phyloP scores from a whole-genome alignment of 2,329 filamentous ascomycete genomes.

The Neofusicoccum ribis region DNA sequence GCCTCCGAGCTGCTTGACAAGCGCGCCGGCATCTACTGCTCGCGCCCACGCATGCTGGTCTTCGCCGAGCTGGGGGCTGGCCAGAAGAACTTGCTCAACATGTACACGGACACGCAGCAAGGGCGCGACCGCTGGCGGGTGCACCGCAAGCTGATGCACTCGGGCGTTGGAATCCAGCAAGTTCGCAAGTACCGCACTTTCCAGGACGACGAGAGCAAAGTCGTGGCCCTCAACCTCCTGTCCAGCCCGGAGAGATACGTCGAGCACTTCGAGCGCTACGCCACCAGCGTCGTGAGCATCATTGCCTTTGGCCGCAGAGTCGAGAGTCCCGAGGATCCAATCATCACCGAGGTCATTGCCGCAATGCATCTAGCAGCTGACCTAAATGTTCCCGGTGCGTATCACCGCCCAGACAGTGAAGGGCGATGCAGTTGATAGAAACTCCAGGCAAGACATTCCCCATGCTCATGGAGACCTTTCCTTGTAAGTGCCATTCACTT shows the following conservation, averaged over 20 bases:
- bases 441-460: slow-evolving; percentile 53
- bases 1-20: slow-evolving; percentile 58
- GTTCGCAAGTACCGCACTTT: slow-evolving; percentile 57
- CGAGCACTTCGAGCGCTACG: slow-evolving; percentile 55
- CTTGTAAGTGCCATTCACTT: slow-evolving; percentile 28
- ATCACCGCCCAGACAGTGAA: too few relatives aligned
- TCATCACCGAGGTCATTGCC: slow-evolving; percentile 61
- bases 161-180: slow-evolving; percentile 48
- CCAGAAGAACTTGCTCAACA: slow-evolving; percentile 38
- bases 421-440: slow-evolving; percentile 55
- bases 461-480: slow-evolving; percentile 59
- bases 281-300: slow-evolving; percentile 56
- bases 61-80: slow-evolving; percentile 41
- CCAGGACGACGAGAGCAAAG: slow-evolving; percentile 60
- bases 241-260: slow-evolving; percentile 49
- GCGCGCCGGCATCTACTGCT: slow-evolving; percentile 54
- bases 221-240: slow-evolving; percentile 55
- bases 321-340: slow-evolving; percentile 53
- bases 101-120: slow-evolving; percentile 33
- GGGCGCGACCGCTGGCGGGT: slow-evolving; percentile 35
- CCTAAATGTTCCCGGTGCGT: slow-evolving; percentile 40
- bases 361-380: slow-evolving; percentile 60
- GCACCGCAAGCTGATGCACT: slow-evolving; percentile 36
- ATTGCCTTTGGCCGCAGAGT: slow-evolving; percentile 59
- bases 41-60: slow-evolving; percentile 50